These are phyloP conservation scores for Rhizopogon sp. DNA, from an alignment of 768 basidiomycete species.

Conservation along the genomic window DNA sequence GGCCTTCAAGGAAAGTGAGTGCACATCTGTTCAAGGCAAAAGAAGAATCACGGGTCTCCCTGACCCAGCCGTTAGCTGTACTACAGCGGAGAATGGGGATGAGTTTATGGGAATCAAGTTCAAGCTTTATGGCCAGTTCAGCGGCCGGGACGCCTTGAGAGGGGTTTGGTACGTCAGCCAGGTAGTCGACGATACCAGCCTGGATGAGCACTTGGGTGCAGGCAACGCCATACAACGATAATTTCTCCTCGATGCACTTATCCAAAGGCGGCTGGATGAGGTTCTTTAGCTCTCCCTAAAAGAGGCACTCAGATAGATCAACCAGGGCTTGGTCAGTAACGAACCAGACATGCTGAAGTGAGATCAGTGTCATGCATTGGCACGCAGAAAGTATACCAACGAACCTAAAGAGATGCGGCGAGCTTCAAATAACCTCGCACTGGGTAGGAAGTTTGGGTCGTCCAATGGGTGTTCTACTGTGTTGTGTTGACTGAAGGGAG, in stretches of 20 bases:
- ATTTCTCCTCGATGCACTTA: not conserved
- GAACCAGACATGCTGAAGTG: not conserved
- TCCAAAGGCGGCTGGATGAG: constrained; percentile 2
- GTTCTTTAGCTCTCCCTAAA: constrained; percentile 1
- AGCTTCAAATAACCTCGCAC: not conserved
- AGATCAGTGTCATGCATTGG: too few species aligned
- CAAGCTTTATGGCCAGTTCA: constrained; percentile 8
- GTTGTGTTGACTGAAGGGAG: not conserved
- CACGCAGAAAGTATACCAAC: not conserved
- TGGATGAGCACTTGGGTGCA: constrained; percentile 12
- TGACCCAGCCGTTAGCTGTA: constrained; percentile 12
- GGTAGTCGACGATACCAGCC: constrained; percentile 11
- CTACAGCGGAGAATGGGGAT: constrained; percentile 12
- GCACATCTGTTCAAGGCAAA: constrained; percentile 16
- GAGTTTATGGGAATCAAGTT: constrained; percentile 11
- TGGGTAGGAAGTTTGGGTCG: not conserved
- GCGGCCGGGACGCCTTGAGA: constrained; percentile 7
- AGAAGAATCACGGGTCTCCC: constrained; percentile 12
- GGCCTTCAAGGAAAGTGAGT: constrained; percentile 9
- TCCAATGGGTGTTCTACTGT: constrained; percentile 1
- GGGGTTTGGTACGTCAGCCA: constrained; percentile 2
- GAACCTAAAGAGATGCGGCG: constrained; percentile 1
- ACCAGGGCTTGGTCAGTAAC: not conserved
- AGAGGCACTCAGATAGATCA: not conserved
- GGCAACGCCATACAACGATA: constrained; percentile 12